Conservation (phyloP, 345 rosid genomes). For the Eucalyptus rudis region DNA sequence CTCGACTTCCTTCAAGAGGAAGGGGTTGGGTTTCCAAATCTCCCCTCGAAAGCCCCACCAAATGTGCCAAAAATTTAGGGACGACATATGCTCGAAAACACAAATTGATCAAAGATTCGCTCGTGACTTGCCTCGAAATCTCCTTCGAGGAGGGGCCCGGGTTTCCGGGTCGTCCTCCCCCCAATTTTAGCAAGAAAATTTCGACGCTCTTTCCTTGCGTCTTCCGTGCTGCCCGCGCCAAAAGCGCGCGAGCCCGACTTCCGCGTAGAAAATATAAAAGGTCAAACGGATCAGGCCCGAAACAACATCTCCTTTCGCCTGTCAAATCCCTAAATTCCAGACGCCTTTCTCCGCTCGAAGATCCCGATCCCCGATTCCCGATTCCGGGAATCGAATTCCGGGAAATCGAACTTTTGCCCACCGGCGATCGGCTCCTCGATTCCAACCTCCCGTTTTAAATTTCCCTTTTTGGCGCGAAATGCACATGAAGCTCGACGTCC, state of each 20-base stretch:
- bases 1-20: no score
- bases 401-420: background rate
- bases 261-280: background rate
- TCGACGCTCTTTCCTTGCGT: background rate
- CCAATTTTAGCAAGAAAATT: background rate
- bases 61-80: accelerated
- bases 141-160: background rate
- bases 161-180: background rate
- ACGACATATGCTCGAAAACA: background rate
- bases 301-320: background rate
- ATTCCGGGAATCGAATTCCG: background rate
- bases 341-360: background rate
- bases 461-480: background rate
- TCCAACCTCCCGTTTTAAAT: background rate
- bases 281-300: background rate
- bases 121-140: background rate
- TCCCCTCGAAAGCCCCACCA: no score
- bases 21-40: no score
- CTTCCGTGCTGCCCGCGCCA: background rate
- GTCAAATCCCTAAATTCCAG: background rate
- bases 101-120: background rate
- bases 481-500: background rate
- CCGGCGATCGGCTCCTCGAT: background rate
- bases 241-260: background rate
- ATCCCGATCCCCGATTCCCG: background rate